A percentile compares a stretch with the other conserved stretches of the same genome.
phyloP scores from a whole-genome alignment of 1,284 basidiomycete genomes.

The Agroathelia rolfsii region DNA sequence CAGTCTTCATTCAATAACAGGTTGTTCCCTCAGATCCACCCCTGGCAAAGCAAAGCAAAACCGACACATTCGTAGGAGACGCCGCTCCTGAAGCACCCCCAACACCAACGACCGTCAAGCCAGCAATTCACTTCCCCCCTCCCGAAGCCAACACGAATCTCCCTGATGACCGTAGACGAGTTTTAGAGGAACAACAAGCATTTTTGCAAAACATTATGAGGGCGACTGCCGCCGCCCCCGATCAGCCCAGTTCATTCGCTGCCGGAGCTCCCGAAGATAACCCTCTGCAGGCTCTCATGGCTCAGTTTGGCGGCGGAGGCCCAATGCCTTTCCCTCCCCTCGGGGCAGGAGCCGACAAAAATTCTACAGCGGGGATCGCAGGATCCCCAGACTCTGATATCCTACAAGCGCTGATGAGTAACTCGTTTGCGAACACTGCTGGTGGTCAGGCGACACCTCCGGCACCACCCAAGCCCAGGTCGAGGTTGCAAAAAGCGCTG shows the following conservation, averaged over 20 bases:
- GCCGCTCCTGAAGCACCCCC: slow-evolving; percentile 4
- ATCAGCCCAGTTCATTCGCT: slow-evolving; percentile 19
- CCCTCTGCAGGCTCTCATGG: slow-evolving; percentile 30
- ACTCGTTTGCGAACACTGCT: slow-evolving; percentile 9
- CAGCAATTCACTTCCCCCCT: neutral
- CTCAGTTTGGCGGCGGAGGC: slow-evolving; percentile 7
- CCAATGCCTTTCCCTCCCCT: slow-evolving; percentile 6
- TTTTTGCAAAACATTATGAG: too few species aligned
- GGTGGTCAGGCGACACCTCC: slow-evolving; percentile 10
- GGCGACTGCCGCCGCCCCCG: slow-evolving; percentile 1
- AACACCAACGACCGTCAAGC: slow-evolving; percentile 6
- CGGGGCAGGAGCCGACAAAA: slow-evolving; percentile 13
- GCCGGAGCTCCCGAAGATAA: neutral
- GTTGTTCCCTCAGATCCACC: slow-evolving; percentile 11
- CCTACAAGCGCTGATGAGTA: slow-evolving; percentile 15
- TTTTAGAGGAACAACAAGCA: too few species aligned
- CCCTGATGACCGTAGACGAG: too few species aligned
- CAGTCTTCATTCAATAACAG: slow-evolving; percentile 7
- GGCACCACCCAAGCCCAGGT: slow-evolving; percentile 22
- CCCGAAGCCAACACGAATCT: neutral
- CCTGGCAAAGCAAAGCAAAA: slow-evolving; percentile 4
- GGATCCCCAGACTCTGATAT: slow-evolving; percentile 21
- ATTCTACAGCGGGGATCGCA: slow-evolving; percentile 9
- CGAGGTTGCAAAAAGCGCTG: slow-evolving; percentile 47
- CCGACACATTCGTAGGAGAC: slow-evolving; percentile 7